phyloP scores from a whole-genome alignment of 768 basidiomycete species.

The Auricularia heimuer region DNA sequence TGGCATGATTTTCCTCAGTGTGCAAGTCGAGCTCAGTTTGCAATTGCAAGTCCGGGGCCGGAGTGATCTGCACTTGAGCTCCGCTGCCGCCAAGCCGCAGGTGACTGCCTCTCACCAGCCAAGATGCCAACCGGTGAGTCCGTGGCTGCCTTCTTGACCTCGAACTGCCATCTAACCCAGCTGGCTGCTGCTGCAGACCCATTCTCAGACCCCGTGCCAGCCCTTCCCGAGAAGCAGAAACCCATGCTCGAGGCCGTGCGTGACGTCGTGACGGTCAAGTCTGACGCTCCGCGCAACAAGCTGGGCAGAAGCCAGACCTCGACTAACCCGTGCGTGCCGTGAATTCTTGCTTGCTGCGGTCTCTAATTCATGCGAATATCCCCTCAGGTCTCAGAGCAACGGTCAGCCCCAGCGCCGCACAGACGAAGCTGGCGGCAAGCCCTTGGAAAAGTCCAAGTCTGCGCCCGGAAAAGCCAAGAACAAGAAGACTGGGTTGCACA shows the following conservation, averaged over 20 bases:
- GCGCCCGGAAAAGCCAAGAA: slow-evolving; percentile 37
- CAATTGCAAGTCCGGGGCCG: background rate
- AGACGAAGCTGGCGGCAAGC: slow-evolving; percentile 35
- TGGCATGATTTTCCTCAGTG: too few relatives aligned
- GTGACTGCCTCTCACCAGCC: background rate
- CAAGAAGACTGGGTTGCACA: slow-evolving; percentile 62
- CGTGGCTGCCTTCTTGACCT: background rate
- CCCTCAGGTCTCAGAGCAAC: slow-evolving; percentile 15
- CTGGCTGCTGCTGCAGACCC: slow-evolving; percentile 1
- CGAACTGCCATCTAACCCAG: background rate
- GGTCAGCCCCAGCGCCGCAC: slow-evolving; percentile 30
- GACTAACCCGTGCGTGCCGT: slow-evolving; percentile 31
- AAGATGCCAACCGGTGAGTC: background rate
- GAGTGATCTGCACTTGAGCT: background rate
- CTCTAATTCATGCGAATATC: slow-evolving; percentile 21
- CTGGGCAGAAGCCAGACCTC: slow-evolving; percentile 49
- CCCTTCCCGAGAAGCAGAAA: slow-evolving; percentile 21
- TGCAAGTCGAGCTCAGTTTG: too few relatives aligned
- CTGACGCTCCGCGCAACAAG: slow-evolving; percentile 35
- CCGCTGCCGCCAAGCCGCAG: too few relatives aligned
- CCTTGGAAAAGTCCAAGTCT: slow-evolving; percentile 33
- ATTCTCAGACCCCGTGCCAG: slow-evolving; percentile 7
- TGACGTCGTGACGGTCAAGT: slow-evolving; percentile 54
- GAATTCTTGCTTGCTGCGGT: slow-evolving; percentile 5
- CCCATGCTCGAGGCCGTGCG: slow-evolving; percentile 56